Conservation (phyloP, 2,329 filamentous ascomycete species). For the Alternaria sp. region DNA sequence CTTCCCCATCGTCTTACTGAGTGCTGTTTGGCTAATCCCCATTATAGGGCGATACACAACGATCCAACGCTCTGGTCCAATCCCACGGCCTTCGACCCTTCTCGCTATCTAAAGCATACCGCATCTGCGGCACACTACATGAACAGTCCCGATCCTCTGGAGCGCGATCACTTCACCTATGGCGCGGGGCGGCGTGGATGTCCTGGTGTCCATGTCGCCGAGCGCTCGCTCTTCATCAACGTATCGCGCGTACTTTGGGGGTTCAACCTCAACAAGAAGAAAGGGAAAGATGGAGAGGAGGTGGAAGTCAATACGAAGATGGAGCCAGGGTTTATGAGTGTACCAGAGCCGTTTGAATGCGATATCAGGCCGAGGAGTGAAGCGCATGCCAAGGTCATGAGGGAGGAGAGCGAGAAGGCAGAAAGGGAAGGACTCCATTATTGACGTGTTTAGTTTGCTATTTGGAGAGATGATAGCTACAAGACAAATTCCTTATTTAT, state of each 20-base stretch:
- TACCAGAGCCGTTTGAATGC: constrained; percentile 39
- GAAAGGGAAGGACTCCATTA: constrained; percentile 30
- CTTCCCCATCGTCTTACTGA: background rate
- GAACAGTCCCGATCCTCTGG: constrained; percentile 36
- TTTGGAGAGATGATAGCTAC: too few relatives aligned
- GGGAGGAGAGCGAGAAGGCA: constrained; percentile 24
- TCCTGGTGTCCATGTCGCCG: constrained; percentile 46
- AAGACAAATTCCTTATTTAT: too few relatives aligned
- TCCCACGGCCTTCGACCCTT: constrained; percentile 41
- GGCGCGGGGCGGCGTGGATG: constrained; percentile 45
- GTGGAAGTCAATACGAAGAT: constrained; percentile 36
- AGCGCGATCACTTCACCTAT: constrained; percentile 46
- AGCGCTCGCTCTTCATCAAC: constrained; percentile 46
- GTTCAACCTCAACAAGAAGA: constrained; percentile 40
- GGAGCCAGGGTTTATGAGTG: constrained; percentile 40
- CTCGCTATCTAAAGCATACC: constrained; percentile 29
- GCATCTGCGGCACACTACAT: constrained; percentile 41
- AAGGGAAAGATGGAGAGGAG: constrained; percentile 25
- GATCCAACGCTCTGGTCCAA: constrained; percentile 34
- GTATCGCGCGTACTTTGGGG: constrained; percentile 45
- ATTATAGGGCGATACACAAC: constrained; percentile 41
- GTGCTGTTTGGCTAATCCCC: background rate
- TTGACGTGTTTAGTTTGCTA: background rate
- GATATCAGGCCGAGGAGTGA: constrained; percentile 37
- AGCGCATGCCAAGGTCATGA: constrained; percentile 31